Evolutionary conservation across 805 yeast genomes (phyloP).

Genomic region (Metschnikowia baotianmanensis): DNA sequence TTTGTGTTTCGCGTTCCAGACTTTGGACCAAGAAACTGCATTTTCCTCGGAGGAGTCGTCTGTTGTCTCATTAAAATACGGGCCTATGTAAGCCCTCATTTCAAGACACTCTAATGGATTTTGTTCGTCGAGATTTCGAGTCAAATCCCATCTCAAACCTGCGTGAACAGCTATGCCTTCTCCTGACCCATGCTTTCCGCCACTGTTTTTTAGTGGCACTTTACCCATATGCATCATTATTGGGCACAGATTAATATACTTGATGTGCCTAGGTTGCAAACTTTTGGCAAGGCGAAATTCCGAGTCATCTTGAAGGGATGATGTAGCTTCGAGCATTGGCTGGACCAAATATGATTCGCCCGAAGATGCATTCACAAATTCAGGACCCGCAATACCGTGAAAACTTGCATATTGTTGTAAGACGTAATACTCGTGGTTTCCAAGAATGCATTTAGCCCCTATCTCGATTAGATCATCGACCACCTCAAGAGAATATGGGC

Average conservation of each 20-base stretch:
- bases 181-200: constrained; percentile 27
- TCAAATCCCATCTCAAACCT: constrained; percentile 68
- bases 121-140: constrained; percentile 49
- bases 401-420: constrained; percentile 61
- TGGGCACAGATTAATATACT: constrained; percentile 61
- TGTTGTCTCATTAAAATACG: constrained; percentile 58
- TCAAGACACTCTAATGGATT: constrained; percentile 62
- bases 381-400: constrained; percentile 47
- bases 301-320: constrained; percentile 31
- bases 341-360: neutral
- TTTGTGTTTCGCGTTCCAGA: constrained; percentile 50
- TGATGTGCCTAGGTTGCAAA: constrained; percentile 58
- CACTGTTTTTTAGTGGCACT: constrained; percentile 43
- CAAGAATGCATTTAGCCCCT: constrained; percentile 71
- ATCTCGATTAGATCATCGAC: constrained; percentile 53
- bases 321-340: neutral
- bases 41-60: constrained; percentile 39
- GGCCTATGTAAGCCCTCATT: constrained; percentile 66
- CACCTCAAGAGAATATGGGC: constrained; percentile 70
- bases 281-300: constrained; percentile 49
- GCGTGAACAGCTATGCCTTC: constrained; percentile 73
- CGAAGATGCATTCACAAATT: constrained; percentile 15
- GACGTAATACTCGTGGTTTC: constrained; percentile 83
- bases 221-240: constrained; percentile 61
- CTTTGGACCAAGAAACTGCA: constrained; percentile 54